Evolutionary conservation across 768 basidiomycete species (phyloP), one percentile per base, ranked within the genome.

Genomic region (Hericium erinaceus): DNA sequence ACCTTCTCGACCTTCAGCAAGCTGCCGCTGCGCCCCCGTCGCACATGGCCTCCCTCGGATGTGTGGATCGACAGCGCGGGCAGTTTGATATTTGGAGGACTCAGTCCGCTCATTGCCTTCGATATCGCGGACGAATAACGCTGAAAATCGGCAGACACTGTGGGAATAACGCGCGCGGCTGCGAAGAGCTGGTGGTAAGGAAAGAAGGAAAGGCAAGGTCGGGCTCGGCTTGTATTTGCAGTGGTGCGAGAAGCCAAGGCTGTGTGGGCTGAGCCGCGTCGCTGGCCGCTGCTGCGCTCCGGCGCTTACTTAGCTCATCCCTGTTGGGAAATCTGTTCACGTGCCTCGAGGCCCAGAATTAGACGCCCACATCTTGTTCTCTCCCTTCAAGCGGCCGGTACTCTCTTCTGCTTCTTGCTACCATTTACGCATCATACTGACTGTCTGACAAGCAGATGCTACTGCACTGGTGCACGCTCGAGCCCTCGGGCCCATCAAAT

Each of bases 1-100:
- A 93, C 81, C 66, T 89, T 78, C 70, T 93, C 91, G 55, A 93
- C 88, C 71, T 90, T 91, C 73, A 93, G 84, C 62, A 92, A 76
- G 66, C 88, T 90, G 57, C 77, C 78, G 54, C 85, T 86, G 50
- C 89, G 77, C n/a, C 71, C 74, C 13, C 85, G 75, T 39, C 22
- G 74, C 56, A 20, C 67, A 61, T 28, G 69, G 64, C 63, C 48
- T 8, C 54, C 40, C 15, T 26, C 20, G 8, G 54, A 55, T 65
- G 67, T 60, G 70, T 41, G 55, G 69, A 67, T 56, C 64, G 68
- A 60, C 58, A 83, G 70, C 13, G 74, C 71, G 5, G 84, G 80
- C 38, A 85, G 75, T 63, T 80, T 81, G 64, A 56, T 56, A 48
- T 50, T 50, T 16, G 55, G 48, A 16, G 55, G 55, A 39, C 20